Conservation (phyloP, 1,284 basidiomycete species). For the Cryptococcus depauperatus region DNA sequence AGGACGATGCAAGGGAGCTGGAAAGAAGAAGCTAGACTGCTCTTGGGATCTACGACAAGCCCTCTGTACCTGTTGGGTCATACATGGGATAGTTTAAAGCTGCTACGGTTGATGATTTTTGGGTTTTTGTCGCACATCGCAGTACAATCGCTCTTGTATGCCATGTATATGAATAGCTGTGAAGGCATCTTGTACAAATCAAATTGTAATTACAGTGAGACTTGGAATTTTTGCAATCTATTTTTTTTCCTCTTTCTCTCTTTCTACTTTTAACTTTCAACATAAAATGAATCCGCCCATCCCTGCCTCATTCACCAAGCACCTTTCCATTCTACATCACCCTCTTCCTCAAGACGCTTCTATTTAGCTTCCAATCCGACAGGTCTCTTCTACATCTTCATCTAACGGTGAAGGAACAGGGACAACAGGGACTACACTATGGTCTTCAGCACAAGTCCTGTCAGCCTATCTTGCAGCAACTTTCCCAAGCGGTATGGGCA, state of each 20-base stretch:
- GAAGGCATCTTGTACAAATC: no score
- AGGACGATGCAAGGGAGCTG: background rate
- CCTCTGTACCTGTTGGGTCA: background rate
- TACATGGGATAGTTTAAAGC: no score
- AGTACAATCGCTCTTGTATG: no score
- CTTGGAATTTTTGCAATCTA: no score
- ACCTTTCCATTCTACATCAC: slow-evolving; percentile 52
- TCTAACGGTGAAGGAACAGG: slow-evolving; percentile 21
- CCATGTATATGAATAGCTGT: no score
- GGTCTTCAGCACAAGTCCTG: slow-evolving; percentile 73
- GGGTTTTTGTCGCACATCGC: no score
- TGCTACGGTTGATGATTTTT: no score
- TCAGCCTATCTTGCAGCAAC: slow-evolving; percentile 56
- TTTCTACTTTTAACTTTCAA: background rate
- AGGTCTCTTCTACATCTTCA: slow-evolving; percentile 15
- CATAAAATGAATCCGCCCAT: slow-evolving; percentile 5
- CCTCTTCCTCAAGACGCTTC: slow-evolving; percentile 45
- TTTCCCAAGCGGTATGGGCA: slow-evolving; percentile 8
- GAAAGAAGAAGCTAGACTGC: background rate
- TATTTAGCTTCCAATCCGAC: slow-evolving; percentile 17
- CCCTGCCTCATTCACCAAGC: slow-evolving; percentile 52
- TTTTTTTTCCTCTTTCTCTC: no score
- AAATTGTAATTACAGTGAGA: no score
- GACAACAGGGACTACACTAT: slow-evolving; percentile 77
- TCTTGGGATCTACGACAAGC: background rate